phyloP scores from a whole-genome alignment of 2,329 filamentous ascomycete species.

The Talaromyces sp. region DNA sequence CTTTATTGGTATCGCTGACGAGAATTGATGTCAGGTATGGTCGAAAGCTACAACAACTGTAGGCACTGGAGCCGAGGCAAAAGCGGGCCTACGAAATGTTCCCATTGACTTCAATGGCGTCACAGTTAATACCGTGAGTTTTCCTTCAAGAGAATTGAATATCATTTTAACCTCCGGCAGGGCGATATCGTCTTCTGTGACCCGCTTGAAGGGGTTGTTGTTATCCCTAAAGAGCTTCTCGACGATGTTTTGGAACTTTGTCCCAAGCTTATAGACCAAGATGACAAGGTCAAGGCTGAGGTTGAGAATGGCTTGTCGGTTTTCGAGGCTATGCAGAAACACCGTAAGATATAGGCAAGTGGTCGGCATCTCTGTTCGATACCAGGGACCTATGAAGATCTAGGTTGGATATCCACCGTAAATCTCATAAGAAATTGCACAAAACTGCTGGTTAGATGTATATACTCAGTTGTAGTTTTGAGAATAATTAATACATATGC shows the following conservation, averaged over 20 bases:
- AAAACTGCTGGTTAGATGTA: background rate
- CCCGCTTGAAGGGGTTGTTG: slow-evolving; percentile 63
- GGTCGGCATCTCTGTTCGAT: background rate
- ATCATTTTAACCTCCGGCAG: slow-evolving; percentile 14
- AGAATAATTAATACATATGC: background rate
- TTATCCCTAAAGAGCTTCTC: slow-evolving; percentile 60
- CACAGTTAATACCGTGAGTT: slow-evolving; percentile 36
- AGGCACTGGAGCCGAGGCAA: slow-evolving; percentile 42
- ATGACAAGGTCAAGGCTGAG: slow-evolving; percentile 60
- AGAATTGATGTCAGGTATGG: slow-evolving; percentile 33
- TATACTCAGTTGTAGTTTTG: background rate
- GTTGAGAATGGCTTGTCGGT: slow-evolving; percentile 60
- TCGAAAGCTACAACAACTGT: slow-evolving; percentile 41
- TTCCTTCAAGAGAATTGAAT: background rate
- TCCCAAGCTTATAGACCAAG: slow-evolving; percentile 49
- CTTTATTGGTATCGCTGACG: background rate
- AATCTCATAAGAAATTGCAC: background rate
- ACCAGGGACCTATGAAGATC: background rate
- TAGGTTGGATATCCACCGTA: background rate
- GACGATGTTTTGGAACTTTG: slow-evolving; percentile 58
- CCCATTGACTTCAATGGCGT: slow-evolving; percentile 37
- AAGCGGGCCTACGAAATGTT: slow-evolving; percentile 37
- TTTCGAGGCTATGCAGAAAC: slow-evolving; percentile 61
- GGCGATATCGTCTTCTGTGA: slow-evolving; percentile 70
- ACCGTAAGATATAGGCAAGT: slow-evolving; percentile 31